These are phyloP conservation scores for Xylaria sp. DNA, from an alignment of 495 filamentous ascomycete genomes.

Conservation along the genomic window DNA sequence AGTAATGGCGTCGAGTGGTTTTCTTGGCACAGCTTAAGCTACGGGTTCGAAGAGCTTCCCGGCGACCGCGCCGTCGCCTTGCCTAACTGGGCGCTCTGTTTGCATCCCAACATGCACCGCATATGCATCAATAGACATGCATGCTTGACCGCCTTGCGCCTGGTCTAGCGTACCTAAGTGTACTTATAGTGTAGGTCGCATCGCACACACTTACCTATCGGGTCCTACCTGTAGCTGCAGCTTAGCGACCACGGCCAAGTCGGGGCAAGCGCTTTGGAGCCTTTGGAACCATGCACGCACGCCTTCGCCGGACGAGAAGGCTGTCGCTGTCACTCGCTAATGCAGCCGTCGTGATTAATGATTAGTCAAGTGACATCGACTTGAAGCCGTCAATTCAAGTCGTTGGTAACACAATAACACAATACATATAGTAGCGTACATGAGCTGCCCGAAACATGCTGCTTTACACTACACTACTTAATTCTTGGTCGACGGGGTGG, in stretches of 20 bases:
- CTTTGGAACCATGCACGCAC: background rate
- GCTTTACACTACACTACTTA: no score
- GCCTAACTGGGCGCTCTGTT: conserved; percentile 18
- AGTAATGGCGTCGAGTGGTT: background rate
- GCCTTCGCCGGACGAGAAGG: background rate
- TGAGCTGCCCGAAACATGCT: background rate
- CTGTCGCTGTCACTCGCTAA: background rate
- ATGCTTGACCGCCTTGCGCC: conserved; percentile 25
- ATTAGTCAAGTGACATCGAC: background rate
- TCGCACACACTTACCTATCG: conserved; percentile 5
- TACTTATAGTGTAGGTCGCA: background rate
- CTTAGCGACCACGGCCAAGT: background rate
- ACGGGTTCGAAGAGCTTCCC: background rate
- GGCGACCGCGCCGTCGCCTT: conserved; percentile 13
- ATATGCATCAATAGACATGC: conserved; percentile 23
- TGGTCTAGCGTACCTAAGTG: background rate
- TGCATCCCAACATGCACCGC: conserved; percentile 17
- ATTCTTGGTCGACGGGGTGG: background rate
- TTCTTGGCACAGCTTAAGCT: background rate
- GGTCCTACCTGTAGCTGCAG: conserved; percentile 8
- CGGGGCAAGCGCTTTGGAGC: conserved; percentile 1
- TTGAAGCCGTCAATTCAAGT: background rate
- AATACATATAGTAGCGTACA: no score
- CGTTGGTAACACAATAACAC: background rate
- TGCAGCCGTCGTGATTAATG: background rate